phyloP scores from a whole-genome alignment of 495 filamentous ascomycete species.

The Margaritispora aquatica region DNA sequence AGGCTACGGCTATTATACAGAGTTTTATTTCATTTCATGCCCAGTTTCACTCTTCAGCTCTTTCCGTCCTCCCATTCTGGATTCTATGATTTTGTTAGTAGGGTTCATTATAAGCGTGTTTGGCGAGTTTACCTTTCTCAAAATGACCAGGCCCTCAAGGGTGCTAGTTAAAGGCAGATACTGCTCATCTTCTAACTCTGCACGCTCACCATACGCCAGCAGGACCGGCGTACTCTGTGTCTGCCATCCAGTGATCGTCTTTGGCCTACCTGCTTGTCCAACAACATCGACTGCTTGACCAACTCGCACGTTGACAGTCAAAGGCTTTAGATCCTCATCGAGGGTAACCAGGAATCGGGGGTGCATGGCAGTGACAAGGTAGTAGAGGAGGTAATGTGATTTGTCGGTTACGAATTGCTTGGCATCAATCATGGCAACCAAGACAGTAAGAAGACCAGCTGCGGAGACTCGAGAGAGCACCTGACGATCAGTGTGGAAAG shows the following conservation, averaged over 20 bases:
- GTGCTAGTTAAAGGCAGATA: slow-evolving; percentile 87
- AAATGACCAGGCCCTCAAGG: slow-evolving; percentile 89
- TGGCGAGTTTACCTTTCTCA: slow-evolving; percentile 75
- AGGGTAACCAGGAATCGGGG: slow-evolving; percentile 94
- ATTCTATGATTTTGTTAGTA: slow-evolving; percentile 20
- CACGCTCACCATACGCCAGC: slow-evolving; percentile 85
- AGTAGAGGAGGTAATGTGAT: slow-evolving; percentile 94
- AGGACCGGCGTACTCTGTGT: slow-evolving; percentile 97
- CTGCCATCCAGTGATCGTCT: slow-evolving; percentile 99
- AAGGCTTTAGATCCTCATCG: slow-evolving; percentile 86
- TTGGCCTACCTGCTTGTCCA: slow-evolving; percentile 91
- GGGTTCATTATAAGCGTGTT: too few relatives aligned
- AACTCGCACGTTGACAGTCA: slow-evolving; percentile 93
- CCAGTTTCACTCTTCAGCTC: slow-evolving; percentile 15
- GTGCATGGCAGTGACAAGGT: slow-evolving; percentile 94
- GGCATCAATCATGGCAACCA: slow-evolving; percentile 88
- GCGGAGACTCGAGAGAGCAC: slow-evolving; percentile 88
- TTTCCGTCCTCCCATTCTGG: slow-evolving; percentile 27
- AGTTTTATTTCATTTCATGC: slow-evolving; percentile 21
- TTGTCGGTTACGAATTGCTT: slow-evolving; percentile 88
- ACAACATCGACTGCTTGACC: slow-evolving; percentile 98
- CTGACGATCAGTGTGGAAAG: slow-evolving; percentile 97
- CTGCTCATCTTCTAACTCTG: slow-evolving; percentile 95
- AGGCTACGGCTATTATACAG: slow-evolving; percentile 24
- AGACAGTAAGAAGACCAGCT: slow-evolving; percentile 81